Percentiles rank a stretch among this genome's conserved stretches.
phyloP scores from a whole-genome alignment of 75 land plant genomes.

The Cupressus sempervirens region DNA sequence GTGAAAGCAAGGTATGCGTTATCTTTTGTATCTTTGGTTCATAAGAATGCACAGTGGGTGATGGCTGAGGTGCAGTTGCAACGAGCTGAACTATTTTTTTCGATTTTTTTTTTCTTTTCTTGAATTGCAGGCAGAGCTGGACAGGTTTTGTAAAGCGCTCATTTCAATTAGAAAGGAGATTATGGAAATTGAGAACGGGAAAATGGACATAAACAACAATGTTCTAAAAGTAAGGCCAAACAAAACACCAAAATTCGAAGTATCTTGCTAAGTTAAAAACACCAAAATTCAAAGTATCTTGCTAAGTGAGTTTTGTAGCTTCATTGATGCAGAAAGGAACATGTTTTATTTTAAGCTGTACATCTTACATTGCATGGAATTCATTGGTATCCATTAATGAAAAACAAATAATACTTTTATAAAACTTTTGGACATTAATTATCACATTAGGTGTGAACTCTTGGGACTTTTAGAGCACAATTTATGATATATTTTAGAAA shows the following conservation, averaged over 20 bases:
- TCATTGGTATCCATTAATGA: neutral
- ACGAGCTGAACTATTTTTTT: neutral
- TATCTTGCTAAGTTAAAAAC: neutral
- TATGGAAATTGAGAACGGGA: slow-evolving; percentile 76
- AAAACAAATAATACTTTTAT: neutral
- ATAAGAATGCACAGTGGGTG: neutral
- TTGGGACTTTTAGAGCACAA: neutral
- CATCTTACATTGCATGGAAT: neutral
- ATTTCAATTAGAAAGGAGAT: slow-evolving; percentile 95
- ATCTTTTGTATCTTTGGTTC: neutral
- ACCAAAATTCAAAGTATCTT: neutral
- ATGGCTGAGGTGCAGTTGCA: slow-evolving; percentile 4
- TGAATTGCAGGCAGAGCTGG: slow-evolving; percentile 82
- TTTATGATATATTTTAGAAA: neutral
- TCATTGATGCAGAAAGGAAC: neutral
- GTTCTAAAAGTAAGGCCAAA: slow-evolving; percentile 75
- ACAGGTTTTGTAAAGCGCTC: slow-evolving; percentile 89
- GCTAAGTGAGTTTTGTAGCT: neutral
- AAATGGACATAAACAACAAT: slow-evolving; percentile 69
- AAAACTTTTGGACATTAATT: neutral
- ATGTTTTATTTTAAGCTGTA: neutral
- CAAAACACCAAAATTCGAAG: neutral
- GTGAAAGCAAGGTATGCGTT: slow-evolving; percentile 88
- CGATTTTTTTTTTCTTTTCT: neutral
- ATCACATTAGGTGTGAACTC: neutral